Conservation (phyloP, 2,329 filamentous ascomycete species). For the Falciphora oryzae region DNA sequence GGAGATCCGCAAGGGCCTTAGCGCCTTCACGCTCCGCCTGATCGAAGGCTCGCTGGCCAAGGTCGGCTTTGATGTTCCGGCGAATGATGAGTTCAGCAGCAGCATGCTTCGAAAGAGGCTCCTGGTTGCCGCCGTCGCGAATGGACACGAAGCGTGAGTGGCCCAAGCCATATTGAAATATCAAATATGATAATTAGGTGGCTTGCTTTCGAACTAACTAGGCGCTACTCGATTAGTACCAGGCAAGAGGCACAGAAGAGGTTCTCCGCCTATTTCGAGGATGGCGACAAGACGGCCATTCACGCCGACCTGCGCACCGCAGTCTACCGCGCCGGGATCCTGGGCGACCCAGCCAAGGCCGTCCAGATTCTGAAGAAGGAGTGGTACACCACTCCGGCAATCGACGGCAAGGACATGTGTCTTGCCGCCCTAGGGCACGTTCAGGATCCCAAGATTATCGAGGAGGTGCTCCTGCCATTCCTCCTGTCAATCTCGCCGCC, state of each 20-base stretch:
- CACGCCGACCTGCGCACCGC: constrained; percentile 76
- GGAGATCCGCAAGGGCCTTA: constrained; percentile 63
- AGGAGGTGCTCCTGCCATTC: constrained; percentile 63
- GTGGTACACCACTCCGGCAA: constrained; percentile 73
- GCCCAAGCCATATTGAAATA: background rate
- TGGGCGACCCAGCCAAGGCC: constrained; percentile 58
- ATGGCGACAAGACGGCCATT: constrained; percentile 62
- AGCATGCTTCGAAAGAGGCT: constrained; percentile 79
- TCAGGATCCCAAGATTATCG: constrained; percentile 62
- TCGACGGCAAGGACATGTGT: constrained; percentile 87
- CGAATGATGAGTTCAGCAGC: constrained; percentile 73
- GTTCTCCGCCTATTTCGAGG: constrained; percentile 72
- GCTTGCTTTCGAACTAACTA: background rate
- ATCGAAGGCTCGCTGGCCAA: constrained; percentile 68
- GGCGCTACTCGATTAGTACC: constrained; percentile 27
- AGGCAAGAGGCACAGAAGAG: constrained; percentile 68
- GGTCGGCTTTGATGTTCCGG: constrained; percentile 79
- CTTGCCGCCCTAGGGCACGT: constrained; percentile 71
- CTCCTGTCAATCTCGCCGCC: constrained; percentile 54
- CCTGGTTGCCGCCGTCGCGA: constrained; percentile 66
- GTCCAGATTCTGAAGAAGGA: constrained; percentile 78
- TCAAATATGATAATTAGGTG: too few species aligned
- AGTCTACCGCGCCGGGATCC: constrained; percentile 74
- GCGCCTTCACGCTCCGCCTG: constrained; percentile 73
- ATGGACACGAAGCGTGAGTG: constrained; percentile 66